Evolutionary conservation across 495 filamentous ascomycete species (phyloP), one percentile per base, ranked within the genome.

Genomic region (Immersiella caudata): DNA sequence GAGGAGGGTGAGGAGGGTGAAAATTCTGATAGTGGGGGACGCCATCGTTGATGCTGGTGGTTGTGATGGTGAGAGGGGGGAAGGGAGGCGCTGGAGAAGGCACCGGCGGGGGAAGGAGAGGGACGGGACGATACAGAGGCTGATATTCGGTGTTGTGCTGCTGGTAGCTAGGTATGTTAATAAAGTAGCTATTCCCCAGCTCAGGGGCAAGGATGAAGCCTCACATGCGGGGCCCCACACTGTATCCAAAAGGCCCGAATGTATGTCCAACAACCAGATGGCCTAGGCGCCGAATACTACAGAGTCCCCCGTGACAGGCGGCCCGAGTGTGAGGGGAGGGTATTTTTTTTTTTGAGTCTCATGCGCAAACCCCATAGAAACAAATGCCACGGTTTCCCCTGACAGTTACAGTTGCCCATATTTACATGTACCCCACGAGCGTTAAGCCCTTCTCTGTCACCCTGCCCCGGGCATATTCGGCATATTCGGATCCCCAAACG

Each of bases 171-270:
- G 3, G 29, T 8, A 3, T 3, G 29, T 33, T 4, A 33, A 33
- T 46, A 18, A 46, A 18, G 52, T 26, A 60, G 25, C 9, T 35
- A 14, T 29, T 50, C 24, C 61, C 50, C 56, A 62, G 20, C 56
- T 35, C 62, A 56, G 67, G 70, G 70, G 64, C 49, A 60, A 58
- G 64, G 65, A 46, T 54, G 36, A 52, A 62, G 40, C 57, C 58
- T 55, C 21, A 26, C 57, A 54, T 63, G 6, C 59, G 65, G 58
- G 61, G 59, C 40, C 40, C 40, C 40, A 46, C 40, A 46, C 40
- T 46, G 40, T 3, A 57, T 58, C 62, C 64, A 73, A 56, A 70
- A 73, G 70, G 70, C 62, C 70, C 70, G 70, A 73, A 73, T 73
- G 57, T 46, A 25, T 55, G 40, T 26, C 36, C 55, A 67, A 68